Percentiles rank a stretch among this genome's conserved stretches.
These are phyloP conservation scores for Globisporangium carolinianum DNA, from an alignment of 352 stramenopile species.

Conservation along the genomic window DNA sequence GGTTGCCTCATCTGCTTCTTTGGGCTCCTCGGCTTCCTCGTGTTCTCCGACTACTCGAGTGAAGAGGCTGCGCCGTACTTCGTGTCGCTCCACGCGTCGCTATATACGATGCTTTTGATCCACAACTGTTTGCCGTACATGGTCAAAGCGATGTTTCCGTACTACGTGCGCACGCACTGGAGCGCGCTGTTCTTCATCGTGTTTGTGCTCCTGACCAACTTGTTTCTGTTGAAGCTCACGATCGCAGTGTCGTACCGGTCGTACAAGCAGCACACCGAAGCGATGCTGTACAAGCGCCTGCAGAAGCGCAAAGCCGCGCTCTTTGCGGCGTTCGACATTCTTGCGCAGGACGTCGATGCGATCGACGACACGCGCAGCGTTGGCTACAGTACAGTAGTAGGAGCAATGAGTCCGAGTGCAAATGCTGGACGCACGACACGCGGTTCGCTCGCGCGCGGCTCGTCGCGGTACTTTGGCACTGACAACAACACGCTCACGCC, in stretches of 20 bases:
- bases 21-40: conserved; percentile 60
- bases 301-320: conserved; percentile 80
- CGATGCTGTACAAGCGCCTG: conserved; percentile 78
- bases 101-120: conserved; percentile 82
- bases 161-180: conserved; percentile 74
- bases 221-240: conserved; percentile 80
- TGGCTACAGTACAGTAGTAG: too few relatives aligned
- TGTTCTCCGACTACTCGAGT: conserved; percentile 68
- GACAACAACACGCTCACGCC: neutral
- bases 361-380: conserved; percentile 12
- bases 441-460: conserved; percentile 27
- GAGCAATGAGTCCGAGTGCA: neutral
- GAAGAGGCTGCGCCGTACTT: conserved; percentile 52
- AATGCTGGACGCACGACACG: neutral
- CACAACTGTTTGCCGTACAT: conserved; percentile 77
- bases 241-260: conserved; percentile 81
- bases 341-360: conserved; percentile 52
- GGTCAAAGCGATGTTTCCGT: conserved; percentile 78
- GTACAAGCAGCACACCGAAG: conserved; percentile 83
- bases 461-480: conserved; percentile 50
- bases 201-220: conserved; percentile 73
- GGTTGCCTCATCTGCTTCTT: conserved; percentile 80
- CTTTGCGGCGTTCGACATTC: conserved; percentile 71
- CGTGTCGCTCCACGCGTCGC: conserved; percentile 53
- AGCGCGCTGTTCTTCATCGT: conserved; percentile 75